Percentiles rank a stretch among this genome's conserved stretches.
These are phyloP conservation scores for Quillaja saponaria DNA, from an alignment of 306 rosid genomes.

Conservation along the genomic window DNA sequence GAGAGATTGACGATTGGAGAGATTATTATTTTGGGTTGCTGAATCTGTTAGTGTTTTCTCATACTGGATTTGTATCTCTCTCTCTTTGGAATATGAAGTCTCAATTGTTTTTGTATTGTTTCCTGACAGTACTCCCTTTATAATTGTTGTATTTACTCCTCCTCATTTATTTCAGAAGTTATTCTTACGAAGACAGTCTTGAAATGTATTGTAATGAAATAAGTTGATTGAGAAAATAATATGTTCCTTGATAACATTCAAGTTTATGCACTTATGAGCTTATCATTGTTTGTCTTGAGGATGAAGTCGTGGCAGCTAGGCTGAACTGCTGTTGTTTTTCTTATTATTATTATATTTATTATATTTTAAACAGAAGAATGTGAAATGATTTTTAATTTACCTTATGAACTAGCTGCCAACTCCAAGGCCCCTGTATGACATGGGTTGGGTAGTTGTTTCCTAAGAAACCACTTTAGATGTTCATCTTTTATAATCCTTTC, in stretches of 20 bases:
- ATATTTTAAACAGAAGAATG: too few relatives aligned
- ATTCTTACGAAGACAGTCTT: constrained; percentile 16
- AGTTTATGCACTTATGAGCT: not conserved
- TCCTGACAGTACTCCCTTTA: constrained; percentile 20
- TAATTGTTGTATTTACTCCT: constrained; percentile 33
- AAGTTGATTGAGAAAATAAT: constrained; percentile 25
- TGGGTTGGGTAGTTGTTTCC: too few relatives aligned
- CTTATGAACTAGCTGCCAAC: too few relatives aligned
- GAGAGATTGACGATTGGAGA: constrained; percentile 33
- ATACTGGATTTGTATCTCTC: constrained; percentile 45
- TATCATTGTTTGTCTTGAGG: too few relatives aligned
- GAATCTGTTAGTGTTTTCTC: constrained; percentile 38
- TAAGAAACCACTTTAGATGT: too few relatives aligned
- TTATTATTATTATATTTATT: too few relatives aligned
- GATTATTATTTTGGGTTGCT: constrained; percentile 37
- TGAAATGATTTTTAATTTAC: too few relatives aligned
- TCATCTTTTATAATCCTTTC: too few relatives aligned
- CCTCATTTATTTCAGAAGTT: constrained; percentile 44
- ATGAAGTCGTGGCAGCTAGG: too few relatives aligned
- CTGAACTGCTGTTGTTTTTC: too few relatives aligned
- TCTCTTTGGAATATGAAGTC: constrained; percentile 41
- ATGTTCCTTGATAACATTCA: not conserved
- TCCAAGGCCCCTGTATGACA: too few relatives aligned
- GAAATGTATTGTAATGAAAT: constrained; percentile 34
- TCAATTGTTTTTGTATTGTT: constrained; percentile 35